Conservation (phyloP, 2,329 filamentous ascomycete species). For the Scytalidium lignicola region DNA sequence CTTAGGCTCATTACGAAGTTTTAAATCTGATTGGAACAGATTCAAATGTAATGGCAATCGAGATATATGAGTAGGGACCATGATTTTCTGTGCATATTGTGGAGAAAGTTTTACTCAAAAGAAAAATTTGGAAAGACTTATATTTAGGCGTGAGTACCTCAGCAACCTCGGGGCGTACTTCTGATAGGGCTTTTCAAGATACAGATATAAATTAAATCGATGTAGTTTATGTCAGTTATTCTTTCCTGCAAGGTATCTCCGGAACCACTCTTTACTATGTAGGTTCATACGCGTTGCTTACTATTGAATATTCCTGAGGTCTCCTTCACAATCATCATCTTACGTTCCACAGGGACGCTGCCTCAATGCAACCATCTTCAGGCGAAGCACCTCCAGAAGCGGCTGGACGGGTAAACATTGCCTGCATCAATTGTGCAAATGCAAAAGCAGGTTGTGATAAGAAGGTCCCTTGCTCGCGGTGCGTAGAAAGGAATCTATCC, state of each 20-base stretch:
- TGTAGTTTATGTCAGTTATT: constrained; percentile 44
- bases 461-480: constrained; percentile 42
- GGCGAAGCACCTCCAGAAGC: constrained; percentile 36
- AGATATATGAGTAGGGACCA: constrained; percentile 7
- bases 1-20: too few relatives aligned
- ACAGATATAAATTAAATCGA: constrained; percentile 49
- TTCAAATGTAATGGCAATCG: too few relatives aligned
- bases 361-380: constrained; percentile 39
- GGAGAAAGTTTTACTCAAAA: constrained; percentile 51
- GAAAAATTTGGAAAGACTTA: constrained; percentile 51
- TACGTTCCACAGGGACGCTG: constrained; percentile 46
- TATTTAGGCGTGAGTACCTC: constrained; percentile 42
- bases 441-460: constrained; percentile 50
- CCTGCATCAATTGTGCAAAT: constrained; percentile 44
- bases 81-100: constrained; percentile 49
- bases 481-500: constrained; percentile 42
- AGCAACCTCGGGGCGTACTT: neutral
- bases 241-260: constrained; percentile 42
- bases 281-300: constrained; percentile 7
- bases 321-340: constrained; percentile 45
- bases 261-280: neutral
- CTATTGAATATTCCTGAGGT: constrained; percentile 33
- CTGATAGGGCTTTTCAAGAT: constrained; percentile 31
- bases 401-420: constrained; percentile 38
- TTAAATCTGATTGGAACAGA: too few relatives aligned